Percentiles rank a stretch among this genome's conserved stretches.
These are phyloP conservation scores for Myxozyma vanderwaltii DNA, from an alignment of 805 yeast genomes.

Conservation along the genomic window DNA sequence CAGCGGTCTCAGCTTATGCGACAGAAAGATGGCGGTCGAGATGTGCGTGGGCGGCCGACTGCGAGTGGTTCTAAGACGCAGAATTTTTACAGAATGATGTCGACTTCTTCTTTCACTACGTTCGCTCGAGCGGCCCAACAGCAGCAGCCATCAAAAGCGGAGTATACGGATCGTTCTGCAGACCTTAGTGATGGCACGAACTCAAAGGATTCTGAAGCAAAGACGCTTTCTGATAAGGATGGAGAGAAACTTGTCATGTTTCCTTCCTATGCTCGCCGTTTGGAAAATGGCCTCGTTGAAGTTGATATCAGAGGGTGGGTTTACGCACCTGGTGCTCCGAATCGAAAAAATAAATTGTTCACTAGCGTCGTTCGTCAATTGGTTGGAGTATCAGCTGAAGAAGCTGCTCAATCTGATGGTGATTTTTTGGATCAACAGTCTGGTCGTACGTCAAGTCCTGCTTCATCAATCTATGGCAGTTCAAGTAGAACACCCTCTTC, in stretches of 20 bases:
- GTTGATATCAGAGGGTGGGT: constrained; percentile 75
- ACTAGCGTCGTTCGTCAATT: constrained; percentile 70
- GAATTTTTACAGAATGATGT: constrained; percentile 24
- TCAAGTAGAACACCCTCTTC: not conserved
- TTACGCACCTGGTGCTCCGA: constrained; percentile 66
- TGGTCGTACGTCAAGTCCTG: not conserved
- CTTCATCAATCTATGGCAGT: constrained; percentile 9
- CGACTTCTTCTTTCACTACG: constrained; percentile 33
- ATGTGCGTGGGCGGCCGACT: not conserved
- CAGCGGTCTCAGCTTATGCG: constrained; percentile 26
- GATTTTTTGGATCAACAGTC: not conserved
- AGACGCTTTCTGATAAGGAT: constrained; percentile 32
- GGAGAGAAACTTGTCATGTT: constrained; percentile 64
- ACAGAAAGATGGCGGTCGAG: constrained; percentile 10
- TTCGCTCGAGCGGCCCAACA: constrained; percentile 24
- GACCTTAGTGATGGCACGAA: not conserved
- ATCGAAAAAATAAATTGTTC: constrained; percentile 69
- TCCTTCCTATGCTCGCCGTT: constrained; percentile 55
- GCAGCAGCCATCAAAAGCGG: constrained; percentile 1
- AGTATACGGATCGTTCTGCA: not conserved
- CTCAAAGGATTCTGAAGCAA: not conserved
- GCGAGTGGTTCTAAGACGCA: not conserved
- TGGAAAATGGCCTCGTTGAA: constrained; percentile 46
- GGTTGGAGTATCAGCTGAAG: constrained; percentile 45
- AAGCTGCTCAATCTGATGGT: constrained; percentile 2